Conservation (phyloP, 2,329 filamentous ascomycete genomes). For the Fusarium vanettenii region DNA sequence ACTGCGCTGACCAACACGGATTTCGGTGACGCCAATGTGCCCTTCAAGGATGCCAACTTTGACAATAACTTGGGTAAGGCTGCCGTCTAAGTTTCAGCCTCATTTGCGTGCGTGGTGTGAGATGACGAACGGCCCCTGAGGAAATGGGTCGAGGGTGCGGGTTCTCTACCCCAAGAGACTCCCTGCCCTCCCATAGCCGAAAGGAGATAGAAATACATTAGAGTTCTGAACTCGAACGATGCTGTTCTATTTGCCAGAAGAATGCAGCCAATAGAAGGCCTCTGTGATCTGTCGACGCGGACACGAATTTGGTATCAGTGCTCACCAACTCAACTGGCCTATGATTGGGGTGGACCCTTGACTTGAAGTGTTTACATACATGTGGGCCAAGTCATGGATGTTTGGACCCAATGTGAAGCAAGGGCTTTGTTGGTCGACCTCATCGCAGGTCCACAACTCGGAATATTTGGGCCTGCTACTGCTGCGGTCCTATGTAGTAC, state of each 20-base stretch:
- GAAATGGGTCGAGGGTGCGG: not conserved
- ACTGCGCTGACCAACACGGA: slow-evolving; percentile 53
- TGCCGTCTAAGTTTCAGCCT: slow-evolving; percentile 10
- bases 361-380: slow-evolving; percentile 16
- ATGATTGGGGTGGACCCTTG: slow-evolving; percentile 19
- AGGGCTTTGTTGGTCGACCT: slow-evolving; percentile 17
- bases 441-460: slow-evolving; percentile 22
- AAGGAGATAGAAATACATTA: not conserved
- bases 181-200: not conserved
- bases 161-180: not conserved
- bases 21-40: slow-evolving; percentile 57
- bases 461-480: not conserved
- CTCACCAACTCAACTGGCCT: not conserved
- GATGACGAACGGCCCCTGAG: not conserved
- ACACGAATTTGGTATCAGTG: not conserved
- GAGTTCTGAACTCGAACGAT: not conserved
- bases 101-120: not conserved
- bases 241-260: slow-evolving; percentile 9
- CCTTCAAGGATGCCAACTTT: slow-evolving; percentile 52
- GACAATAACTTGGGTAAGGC: slow-evolving; percentile 36
- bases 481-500: not conserved
- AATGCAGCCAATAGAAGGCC: slow-evolving; percentile 1
- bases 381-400: slow-evolving; percentile 19
- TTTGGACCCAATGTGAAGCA: not conserved
- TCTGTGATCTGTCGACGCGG: not conserved